A percentile compares a stretch with the other conserved stretches of the same genome.
Evolutionary conservation across 176 grass and related monocot genomes (phyloP).

Genomic region (Zea luxurians): DNA sequence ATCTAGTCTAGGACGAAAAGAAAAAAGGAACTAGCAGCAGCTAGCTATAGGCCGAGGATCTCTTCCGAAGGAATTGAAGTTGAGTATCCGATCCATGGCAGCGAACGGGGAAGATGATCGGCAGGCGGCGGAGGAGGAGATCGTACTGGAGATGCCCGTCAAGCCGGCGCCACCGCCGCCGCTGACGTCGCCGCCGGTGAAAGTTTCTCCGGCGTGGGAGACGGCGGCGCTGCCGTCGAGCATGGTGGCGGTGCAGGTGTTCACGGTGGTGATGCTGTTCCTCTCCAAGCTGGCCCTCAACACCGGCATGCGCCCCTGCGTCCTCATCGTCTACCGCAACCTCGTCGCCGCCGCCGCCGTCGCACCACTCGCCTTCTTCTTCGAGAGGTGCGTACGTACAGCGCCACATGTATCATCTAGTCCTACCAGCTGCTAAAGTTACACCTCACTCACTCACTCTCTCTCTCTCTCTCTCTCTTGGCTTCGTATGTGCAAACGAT

Average conservation of each 20-base stretch:
- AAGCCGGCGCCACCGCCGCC: neutral
- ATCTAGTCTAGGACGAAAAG: too few relatives aligned
- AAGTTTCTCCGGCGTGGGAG: neutral
- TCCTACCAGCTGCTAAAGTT: too few relatives aligned
- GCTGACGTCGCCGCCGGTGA: too few relatives aligned
- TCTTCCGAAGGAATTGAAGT: neutral
- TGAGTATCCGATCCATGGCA: neutral
- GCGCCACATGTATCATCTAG: too few relatives aligned
- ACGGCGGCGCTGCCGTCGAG: conserved; percentile 10
- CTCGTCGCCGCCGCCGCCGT: conserved; percentile 19
- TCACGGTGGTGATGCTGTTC: conserved; percentile 37
- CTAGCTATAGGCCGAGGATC: neutral
- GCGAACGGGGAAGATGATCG: neutral
- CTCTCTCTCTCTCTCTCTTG: too few relatives aligned
- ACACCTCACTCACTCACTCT: too few relatives aligned
- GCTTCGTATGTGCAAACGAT: too few relatives aligned
- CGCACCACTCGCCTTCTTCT: conserved; percentile 25
- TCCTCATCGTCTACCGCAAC: conserved; percentile 43
- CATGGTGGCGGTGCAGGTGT: conserved; percentile 40
- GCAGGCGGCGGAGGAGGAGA: neutral
- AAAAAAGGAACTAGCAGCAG: too few relatives aligned
- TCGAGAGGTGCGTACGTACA: conserved; percentile 26
- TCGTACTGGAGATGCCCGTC: neutral
- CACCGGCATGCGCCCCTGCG: conserved; percentile 40
- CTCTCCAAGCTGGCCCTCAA: conserved; percentile 39